Percentiles rank a stretch among this genome's conserved stretches.
Conservation (phyloP, 257 asterid species). For the Paraleonurus japonicus region DNA sequence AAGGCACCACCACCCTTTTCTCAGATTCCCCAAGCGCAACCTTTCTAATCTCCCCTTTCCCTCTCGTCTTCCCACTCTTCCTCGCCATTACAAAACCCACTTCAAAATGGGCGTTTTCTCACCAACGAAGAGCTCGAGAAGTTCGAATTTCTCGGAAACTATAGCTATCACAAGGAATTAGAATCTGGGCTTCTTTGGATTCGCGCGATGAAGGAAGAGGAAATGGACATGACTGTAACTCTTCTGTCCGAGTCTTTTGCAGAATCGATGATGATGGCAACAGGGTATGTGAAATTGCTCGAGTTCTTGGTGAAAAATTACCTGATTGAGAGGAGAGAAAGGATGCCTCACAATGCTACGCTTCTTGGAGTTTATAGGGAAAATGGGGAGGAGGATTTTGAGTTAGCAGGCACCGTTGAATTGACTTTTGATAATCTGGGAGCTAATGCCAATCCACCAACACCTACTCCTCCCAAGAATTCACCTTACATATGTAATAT, state of each 20-base stretch:
- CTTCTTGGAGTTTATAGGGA: slow-evolving; percentile 76
- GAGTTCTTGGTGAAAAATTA: slow-evolving; percentile 79
- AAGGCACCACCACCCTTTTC: slow-evolving; percentile 43
- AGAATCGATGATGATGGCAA: slow-evolving; percentile 74
- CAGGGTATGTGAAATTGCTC: slow-evolving; percentile 60
- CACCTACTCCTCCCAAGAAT: slow-evolving; percentile 77
- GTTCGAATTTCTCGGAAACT: slow-evolving; percentile 54
- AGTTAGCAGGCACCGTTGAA: slow-evolving; percentile 90
- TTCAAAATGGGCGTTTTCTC: slow-evolving; percentile 53
- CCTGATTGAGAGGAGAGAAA: slow-evolving; percentile 66
- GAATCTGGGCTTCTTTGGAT: slow-evolving; percentile 69
- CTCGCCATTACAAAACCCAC: slow-evolving; percentile 40
- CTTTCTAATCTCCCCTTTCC: slow-evolving; percentile 32
- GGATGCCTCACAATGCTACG: slow-evolving; percentile 76
- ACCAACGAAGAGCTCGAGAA: slow-evolving; percentile 65
- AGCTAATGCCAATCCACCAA: slow-evolving; percentile 73
- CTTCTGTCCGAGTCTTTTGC: slow-evolving; percentile 83
- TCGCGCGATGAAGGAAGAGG: slow-evolving; percentile 79
- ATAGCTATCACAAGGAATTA: slow-evolving; percentile 59
- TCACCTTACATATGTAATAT: slow-evolving; percentile 89
- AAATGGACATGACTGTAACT: slow-evolving; percentile 63
- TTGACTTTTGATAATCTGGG: slow-evolving; percentile 67
- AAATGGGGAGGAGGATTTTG: slow-evolving; percentile 68
- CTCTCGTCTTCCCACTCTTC: slow-evolving; percentile 53
- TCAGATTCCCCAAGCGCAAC: slow-evolving; percentile 38